Percentiles rank a stretch among this genome's conserved stretches.
These are phyloP conservation scores for Calonectria montana DNA, from an alignment of 2,329 filamentous ascomycete genomes.

Conservation along the genomic window DNA sequence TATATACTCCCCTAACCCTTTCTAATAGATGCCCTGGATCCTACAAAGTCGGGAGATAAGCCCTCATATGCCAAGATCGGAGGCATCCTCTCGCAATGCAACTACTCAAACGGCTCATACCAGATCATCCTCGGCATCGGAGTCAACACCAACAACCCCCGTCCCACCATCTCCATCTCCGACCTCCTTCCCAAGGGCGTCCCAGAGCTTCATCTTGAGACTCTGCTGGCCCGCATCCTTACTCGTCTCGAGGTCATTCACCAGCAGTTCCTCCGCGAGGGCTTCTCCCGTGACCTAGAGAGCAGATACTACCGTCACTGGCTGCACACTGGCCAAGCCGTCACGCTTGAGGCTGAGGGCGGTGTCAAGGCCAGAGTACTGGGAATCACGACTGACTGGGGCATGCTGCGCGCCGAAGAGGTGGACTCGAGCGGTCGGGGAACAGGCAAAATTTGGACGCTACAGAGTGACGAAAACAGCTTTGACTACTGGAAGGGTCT, in stretches of 20 bases:
- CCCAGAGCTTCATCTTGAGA: conserved; percentile 77
- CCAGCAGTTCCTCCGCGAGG: conserved; percentile 76
- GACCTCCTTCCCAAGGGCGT: conserved; percentile 69
- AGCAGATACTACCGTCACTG: conserved; percentile 83
- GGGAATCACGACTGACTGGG: conserved; percentile 94
- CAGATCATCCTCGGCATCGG: conserved; percentile 89
- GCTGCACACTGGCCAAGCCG: conserved; percentile 81
- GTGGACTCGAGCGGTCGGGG: conserved; percentile 76
- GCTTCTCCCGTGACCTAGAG: conserved; percentile 81
- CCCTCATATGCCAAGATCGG: conserved; percentile 85
- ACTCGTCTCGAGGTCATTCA: conserved; percentile 84
- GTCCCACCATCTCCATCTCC: conserved; percentile 88
- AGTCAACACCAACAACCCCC: conserved; percentile 84
- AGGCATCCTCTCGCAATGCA: conserved; percentile 91
- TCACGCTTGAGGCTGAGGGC: conserved; percentile 83
- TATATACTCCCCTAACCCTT: not conserved
- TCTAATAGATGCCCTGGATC: conserved; percentile 72
- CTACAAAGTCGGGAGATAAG: conserved; percentile 58
- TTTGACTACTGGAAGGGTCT: conserved; percentile 97
- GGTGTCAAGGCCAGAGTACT: conserved; percentile 80
- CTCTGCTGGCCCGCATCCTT: conserved; percentile 83
- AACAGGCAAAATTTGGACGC: conserved; percentile 82
- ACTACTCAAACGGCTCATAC: conserved; percentile 81
- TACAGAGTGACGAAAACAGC: conserved; percentile 98
- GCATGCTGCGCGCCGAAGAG: conserved; percentile 87